Evolutionary conservation across 2,329 filamentous ascomycete species (phyloP), one percentile per base, ranked within the genome.

Genomic region (Ampelomyces quisqualis): DNA sequence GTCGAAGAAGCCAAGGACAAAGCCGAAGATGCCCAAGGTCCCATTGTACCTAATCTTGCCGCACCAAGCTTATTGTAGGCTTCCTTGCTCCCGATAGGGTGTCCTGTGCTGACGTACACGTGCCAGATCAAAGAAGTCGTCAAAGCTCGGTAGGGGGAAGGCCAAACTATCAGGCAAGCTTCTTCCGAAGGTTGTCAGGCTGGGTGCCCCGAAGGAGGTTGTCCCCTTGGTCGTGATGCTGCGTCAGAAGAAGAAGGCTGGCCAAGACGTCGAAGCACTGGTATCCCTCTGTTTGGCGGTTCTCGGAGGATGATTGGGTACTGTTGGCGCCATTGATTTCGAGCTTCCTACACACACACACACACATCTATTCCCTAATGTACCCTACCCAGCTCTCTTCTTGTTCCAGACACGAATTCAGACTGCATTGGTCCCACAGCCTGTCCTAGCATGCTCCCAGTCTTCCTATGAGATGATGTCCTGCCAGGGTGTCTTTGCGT

Each of bases 161-260:
- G 36, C 40, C 34, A 52, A 33, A n/a, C 18, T 46, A 32, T 42
- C 45, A 19, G 15, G 33, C 18, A 32, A 31, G 9, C 7, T 42
- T 20, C 8, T 35, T 5, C 26, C 38, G 17, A 47, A 43, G 24
- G 17, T 43, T 18, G 20, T 35, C 3, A 23, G 40, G 1, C 23
- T 47, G 23, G 43, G 37, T 14, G 42, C 39, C 15, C 43, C 43
- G 15, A 45, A 45, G 22, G 48, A 52, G 18, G 49, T 33, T 8
- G 30, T 40, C 4, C 45, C 45, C 0, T 43, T 57, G 7, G 42
- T 59, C 2, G 38, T 51, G 21, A 37, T 50, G 11, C 48, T 64
- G 2, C 38, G 48, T 9, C 47, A 53, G 19, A 51, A 57, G 38
- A 61, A 57, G 40, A 53, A 52, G 28, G 51, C 48, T 7, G 60